Base-by-base conservation (phyloP, 306 rosid species). In the Hippophae tibetana region DNA sequence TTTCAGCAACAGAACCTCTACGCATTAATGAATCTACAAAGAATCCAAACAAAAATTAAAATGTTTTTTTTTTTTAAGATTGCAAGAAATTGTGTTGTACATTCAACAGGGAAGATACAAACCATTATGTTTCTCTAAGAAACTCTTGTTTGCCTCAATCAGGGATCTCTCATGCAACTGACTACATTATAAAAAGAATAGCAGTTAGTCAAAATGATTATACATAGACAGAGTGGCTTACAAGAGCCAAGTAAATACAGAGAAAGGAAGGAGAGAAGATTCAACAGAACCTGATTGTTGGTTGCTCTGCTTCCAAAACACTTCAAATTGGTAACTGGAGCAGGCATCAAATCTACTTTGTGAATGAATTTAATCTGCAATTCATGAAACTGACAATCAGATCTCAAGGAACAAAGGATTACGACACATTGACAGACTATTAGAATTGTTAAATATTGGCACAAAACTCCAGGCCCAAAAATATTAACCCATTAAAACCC, bases 61-160 rank as follows among this genome's bases (percentile, higher is more conserved):
- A 18, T 18, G 18, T 18, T 13, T 41, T 56, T 52, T 52, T 13
- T 56, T 74, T 69, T 49, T 11, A 57, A 60, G 49, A 55, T 53
- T 23, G 68, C 44, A 11, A 3, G 52, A 42, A 18, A 13, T 57
- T 38, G 14, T 52, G 55, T 56, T 54, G 6, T 23, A 7, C 41
- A 43, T 62, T 38, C 45, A 38, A 25, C n/a, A 38, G 13, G 4
- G 51, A 43, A 69, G 60, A 68, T 12, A 42, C 9, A 38, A 41
- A 92, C 97, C 96, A 88, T 82, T 78, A 74, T 86, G 90, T 50
- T 78, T 79, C 72, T 85, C 90, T n/a, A 86, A 84, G 84, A 85
- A 77, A 70, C 69, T 72, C 68, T 61, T 55, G 76, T 88, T 88
- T 57, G 89, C 89, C 69, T 83, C 99, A 7, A 72, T 63, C 79